Percentiles rank a stretch among this genome's conserved stretches.
Evolutionary conservation across 2,329 filamentous ascomycete species (phyloP).

Genomic region (Xylaria sp.): DNA sequence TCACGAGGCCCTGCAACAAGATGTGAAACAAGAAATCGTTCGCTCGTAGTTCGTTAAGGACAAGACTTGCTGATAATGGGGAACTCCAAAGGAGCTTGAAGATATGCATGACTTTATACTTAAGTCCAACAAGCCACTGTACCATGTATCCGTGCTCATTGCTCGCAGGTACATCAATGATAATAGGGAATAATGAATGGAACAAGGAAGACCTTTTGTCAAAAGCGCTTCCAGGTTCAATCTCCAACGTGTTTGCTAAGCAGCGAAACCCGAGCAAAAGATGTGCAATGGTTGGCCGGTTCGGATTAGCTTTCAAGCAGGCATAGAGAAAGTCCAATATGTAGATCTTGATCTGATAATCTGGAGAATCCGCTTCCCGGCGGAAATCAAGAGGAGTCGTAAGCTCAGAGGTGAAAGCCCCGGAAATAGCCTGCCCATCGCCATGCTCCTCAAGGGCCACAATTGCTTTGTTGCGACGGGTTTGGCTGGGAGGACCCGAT

Average conservation of each 20-base stretch:
- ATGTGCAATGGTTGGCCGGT: slow-evolving; percentile 88
- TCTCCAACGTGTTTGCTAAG: slow-evolving; percentile 73
- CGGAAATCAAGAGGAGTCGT: slow-evolving; percentile 76
- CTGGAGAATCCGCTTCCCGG: slow-evolving; percentile 72
- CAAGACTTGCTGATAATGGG: slow-evolving; percentile 77
- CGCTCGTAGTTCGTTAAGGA: slow-evolving; percentile 81
- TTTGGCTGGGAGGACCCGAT: slow-evolving; percentile 68
- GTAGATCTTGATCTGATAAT: slow-evolving; percentile 83
- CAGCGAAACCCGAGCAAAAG: slow-evolving; percentile 89
- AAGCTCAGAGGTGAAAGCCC: slow-evolving; percentile 76
- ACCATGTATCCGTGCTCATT: slow-evolving; percentile 68
- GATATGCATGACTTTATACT: slow-evolving; percentile 75
- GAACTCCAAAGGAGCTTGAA: slow-evolving; percentile 86
- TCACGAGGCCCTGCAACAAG: slow-evolving; percentile 75
- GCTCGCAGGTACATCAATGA: slow-evolving; percentile 73
- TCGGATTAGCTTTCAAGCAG: slow-evolving; percentile 78
- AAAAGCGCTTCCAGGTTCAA: slow-evolving; percentile 77
- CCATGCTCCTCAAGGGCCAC: slow-evolving; percentile 86
- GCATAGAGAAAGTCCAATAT: slow-evolving; percentile 87
- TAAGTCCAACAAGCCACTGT: slow-evolving; percentile 75
- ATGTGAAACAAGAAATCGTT: slow-evolving; percentile 84
- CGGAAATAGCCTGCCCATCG: slow-evolving; percentile 81
- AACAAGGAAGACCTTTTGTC: slow-evolving; percentile 79
- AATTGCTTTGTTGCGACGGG: slow-evolving; percentile 83
- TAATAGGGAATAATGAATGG: slow-evolving; percentile 79